Evolutionary conservation across 2,329 filamentous ascomycete genomes (phyloP), one percentile per base, ranked within the genome.

Genomic region (Geosmithia putterillii): DNA sequence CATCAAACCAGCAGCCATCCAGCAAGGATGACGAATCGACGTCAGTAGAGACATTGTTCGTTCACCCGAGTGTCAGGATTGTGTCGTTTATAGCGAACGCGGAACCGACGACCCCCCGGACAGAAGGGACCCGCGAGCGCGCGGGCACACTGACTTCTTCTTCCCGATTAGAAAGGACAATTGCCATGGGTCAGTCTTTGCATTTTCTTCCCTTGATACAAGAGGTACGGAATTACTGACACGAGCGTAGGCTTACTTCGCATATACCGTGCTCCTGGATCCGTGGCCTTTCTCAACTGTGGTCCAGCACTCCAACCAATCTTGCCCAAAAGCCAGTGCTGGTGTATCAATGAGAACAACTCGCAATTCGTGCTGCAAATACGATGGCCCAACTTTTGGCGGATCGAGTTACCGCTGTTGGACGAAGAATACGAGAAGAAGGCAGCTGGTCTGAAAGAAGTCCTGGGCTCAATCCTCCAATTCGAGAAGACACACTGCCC

Each of bases 401-500:
- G 89, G 49, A 92, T 95, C 53, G 89, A 95, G 56, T 65, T 95
- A 6, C 85, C 87, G 0, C 73, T 78, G 15, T 69, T 70, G 32
- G 75, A 75, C 0, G 25, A 47, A 1, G 51, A 57, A 43, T 54
- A 62, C 28, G 69, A 73, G 49, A 63, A 68, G 38, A 74, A 76
- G 50, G 79, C 86, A 4, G 71, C 75, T 43, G 71, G 79, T 32
- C 67, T 95, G 50, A 85, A 85, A 54, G 66, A 67, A 10, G 81
- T 86, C 8, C 63, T 95, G 22, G 73, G 73, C 43, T 78, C 79
- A 48, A 77, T 94, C 14, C 67, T 95, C 39, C 80, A 83, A 49
- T 95, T 92, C 55, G 89, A 95, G 60, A 85, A 85, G 55, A 95
- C 89, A 0, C 75, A 80, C 38, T 95, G 88, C 58, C 89, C 89